Evolutionary conservation across 305 asterid species (phyloP).

Genomic region (Plantago rigida): DNA sequence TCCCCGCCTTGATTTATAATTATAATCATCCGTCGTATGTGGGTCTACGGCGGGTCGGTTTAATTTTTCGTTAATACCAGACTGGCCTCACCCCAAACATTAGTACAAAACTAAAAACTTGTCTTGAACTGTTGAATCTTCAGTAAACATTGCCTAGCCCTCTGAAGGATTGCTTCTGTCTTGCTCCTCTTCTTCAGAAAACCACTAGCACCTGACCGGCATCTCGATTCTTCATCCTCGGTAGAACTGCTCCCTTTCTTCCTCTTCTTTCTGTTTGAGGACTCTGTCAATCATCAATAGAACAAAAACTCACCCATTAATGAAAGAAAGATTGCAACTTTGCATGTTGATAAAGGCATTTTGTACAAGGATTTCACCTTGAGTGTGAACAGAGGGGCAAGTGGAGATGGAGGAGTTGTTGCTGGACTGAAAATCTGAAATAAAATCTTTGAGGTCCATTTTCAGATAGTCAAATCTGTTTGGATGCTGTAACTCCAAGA

Average conservation of each 20-base stretch:
- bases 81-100: too few relatives aligned
- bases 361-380: conserved; percentile 27
- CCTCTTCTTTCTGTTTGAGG: conserved; percentile 43
- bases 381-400: conserved; percentile 33
- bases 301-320: not conserved
- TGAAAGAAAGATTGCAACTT: not conserved
- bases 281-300: conserved; percentile 28
- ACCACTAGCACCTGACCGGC: not conserved
- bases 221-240: conserved; percentile 11
- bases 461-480: conserved; percentile 35
- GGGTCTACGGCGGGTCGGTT: too few relatives aligned
- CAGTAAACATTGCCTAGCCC: conserved; percentile 45
- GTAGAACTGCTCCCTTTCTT: conserved; percentile 7
- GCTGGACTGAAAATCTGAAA: conserved; percentile 33
- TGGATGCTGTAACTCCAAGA: conserved; percentile 46
- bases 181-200: conserved; percentile 23
- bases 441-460: conserved; percentile 39
- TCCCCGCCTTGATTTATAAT: too few relatives aligned
- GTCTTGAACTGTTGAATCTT: conserved; percentile 47
- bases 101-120: conserved; percentile 20
- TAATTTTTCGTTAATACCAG: too few relatives aligned
- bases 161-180: conserved; percentile 44
- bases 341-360: too few relatives aligned
- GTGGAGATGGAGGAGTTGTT: conserved; percentile 7
- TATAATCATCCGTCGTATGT: too few relatives aligned